Base-by-base conservation (phyloP, 2,329 filamentous ascomycete species). In the Boeremia lycopersici region DNA sequence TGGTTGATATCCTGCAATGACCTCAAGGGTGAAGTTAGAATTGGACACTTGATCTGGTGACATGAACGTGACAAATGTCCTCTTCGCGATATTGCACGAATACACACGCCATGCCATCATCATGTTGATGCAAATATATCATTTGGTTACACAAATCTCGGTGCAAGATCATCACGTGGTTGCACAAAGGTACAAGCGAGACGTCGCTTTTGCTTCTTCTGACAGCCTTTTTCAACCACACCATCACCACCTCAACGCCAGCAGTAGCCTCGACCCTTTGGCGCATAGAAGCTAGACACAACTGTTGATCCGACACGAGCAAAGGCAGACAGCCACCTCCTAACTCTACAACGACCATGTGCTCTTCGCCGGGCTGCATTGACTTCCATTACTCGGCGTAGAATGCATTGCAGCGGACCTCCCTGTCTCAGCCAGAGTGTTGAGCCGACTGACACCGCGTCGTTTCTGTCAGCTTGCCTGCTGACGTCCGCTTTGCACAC, bases 171-270 rank as follows among this genome's bases (percentile, higher is more conserved):
- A 34, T 47, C 43, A 53, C 43, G 49, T 53, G 49, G 49, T 53
- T 15, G 25, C 36, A 53, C 49, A 46, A 39, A 46, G 41, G 25
- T 52, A 40, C 48, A 52, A 52, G 42, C 49, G 36, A 47, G 36
- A 36, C 30, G 43, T 38, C 31, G 12, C 12, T 35, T 13, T 47
- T 38, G 36, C 42, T 26, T 17, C 31, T 42, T 53, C 30, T 11
- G 31, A 42, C 49, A 29, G 47, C 35, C 23, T 42, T 15, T 28
- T 10, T 19, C 29, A 19, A 9, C 25, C 29, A 15, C 10, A 26
- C 36, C 34, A 34, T n/a, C 2, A 12, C 8, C 36, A 28, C 12
- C 15, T 23, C 36, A 11, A 9, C 30, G 25, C 36, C 49, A 34
- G n/a, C n/a, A n/a, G n/a, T n/a, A n/a, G n/a, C n/a, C n/a, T n/a